phyloP scores from a whole-genome alignment of 495 filamentous ascomycete species.

The Podospora tetraspora region DNA sequence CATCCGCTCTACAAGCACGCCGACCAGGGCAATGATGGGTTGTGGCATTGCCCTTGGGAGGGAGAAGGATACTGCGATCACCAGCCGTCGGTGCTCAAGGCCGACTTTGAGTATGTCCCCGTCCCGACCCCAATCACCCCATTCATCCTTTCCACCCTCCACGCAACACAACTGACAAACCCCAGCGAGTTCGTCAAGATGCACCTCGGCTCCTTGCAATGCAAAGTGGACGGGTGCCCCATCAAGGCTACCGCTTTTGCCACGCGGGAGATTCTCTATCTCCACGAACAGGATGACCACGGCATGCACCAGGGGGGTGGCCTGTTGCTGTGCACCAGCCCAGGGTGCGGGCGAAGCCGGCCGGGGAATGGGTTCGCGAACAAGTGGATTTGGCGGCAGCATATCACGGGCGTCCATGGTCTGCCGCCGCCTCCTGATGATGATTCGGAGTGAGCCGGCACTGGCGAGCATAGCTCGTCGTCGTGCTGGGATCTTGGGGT shows the following conservation, averaged over 20 bases:
- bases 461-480: too few relatives aligned
- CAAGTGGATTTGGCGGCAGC: slow-evolving; percentile 3
- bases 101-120: slow-evolving; percentile 5
- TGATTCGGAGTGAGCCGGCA: not conserved
- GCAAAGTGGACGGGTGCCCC: slow-evolving; percentile 3
- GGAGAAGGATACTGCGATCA: slow-evolving; percentile 9
- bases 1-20: slow-evolving; percentile 1
- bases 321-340: slow-evolving; percentile 4
- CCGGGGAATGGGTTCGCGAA: slow-evolving; percentile 4
- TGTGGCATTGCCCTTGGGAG: slow-evolving; percentile 11
- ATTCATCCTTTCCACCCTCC: not conserved
- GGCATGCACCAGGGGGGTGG: slow-evolving; percentile 6
- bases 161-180: not conserved
- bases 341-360: slow-evolving; percentile 1
- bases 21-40: not conserved
- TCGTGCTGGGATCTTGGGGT: too few relatives aligned
- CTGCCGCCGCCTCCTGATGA: not conserved
- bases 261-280: slow-evolving; percentile 8
- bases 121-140: too few relatives aligned
- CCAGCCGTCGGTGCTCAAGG: slow-evolving; percentile 3
- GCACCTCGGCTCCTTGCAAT: slow-evolving; percentile 1
- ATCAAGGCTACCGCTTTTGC: not conserved
- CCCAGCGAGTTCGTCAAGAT: slow-evolving; percentile 4
- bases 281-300: slow-evolving; percentile 5
- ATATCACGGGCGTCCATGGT: slow-evolving; percentile 6